A percentile compares a stretch with the other conserved stretches of the same genome.
phyloP scores from a whole-genome alignment of 2,329 filamentous ascomycete species.

The Monosporascus cannonballus region DNA sequence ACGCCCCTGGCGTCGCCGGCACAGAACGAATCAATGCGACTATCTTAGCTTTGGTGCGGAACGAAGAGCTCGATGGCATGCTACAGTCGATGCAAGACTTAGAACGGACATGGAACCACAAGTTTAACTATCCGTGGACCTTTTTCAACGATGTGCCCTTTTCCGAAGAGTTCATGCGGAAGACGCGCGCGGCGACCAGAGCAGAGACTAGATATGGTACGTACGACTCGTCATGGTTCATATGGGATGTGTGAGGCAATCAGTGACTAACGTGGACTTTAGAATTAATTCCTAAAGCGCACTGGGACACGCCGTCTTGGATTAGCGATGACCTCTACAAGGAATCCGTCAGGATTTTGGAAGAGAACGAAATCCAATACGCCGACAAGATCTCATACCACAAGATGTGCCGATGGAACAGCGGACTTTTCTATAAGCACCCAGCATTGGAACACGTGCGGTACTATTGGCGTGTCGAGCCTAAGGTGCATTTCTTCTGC shows the following conservation, averaged over 20 bases:
- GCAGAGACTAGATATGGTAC: conserved; percentile 80
- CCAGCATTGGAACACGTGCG: conserved; percentile 74
- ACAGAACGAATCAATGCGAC: conserved; percentile 90
- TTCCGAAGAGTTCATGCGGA: conserved; percentile 83
- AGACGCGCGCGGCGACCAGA: conserved; percentile 76
- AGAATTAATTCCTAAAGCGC: conserved; percentile 89
- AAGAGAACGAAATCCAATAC: conserved; percentile 86
- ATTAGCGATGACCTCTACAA: conserved; percentile 82
- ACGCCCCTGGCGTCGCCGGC: conserved; percentile 67
- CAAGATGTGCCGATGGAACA: conserved; percentile 99
- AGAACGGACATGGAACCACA: conserved; percentile 92
- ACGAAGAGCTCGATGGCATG: conserved; percentile 80
- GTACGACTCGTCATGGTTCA: background rate
- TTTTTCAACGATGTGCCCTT: conserved; percentile 98
- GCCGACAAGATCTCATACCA: conserved; percentile 86
- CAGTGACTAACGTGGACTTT: conserved; percentile 21
- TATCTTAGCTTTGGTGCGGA: conserved; percentile 83
- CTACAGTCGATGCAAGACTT: conserved; percentile 85
- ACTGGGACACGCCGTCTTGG: conserved; percentile 90
- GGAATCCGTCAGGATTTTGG: conserved; percentile 76
- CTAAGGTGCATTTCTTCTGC: conserved; percentile 98
- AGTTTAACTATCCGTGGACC: conserved; percentile 99
- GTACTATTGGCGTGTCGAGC: conserved; percentile 98
- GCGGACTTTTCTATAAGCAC: conserved; percentile 95
- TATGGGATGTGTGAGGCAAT: background rate